A percentile compares a stretch with the other conserved stretches of the same genome.
Conservation (phyloP, 768 basidiomycete genomes). For the Mycena vulgaris region DNA sequence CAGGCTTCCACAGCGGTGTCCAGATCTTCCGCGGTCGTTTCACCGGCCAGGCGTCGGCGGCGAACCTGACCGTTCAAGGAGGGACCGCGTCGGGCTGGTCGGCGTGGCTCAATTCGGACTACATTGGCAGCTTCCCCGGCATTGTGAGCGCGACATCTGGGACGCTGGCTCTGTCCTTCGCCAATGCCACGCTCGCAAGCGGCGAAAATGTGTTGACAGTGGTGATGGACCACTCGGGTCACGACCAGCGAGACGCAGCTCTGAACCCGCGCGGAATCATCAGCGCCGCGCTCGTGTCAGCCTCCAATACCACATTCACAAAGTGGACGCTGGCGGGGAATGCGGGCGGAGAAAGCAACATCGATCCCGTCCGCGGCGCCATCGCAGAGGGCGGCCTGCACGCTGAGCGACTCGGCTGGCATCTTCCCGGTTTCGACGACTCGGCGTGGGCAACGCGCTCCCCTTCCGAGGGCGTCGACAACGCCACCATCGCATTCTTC, state of each 20-base stretch:
- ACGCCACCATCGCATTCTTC: constrained; percentile 67
- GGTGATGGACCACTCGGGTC: constrained; percentile 50
- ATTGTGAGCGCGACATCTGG: constrained; percentile 12
- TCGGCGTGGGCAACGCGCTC: constrained; percentile 42
- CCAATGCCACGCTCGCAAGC: constrained; percentile 4
- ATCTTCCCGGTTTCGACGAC: constrained; percentile 56
- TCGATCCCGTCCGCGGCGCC: constrained; percentile 54
- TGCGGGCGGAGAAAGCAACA: constrained; percentile 60
- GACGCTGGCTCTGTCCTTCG: constrained; percentile 26
- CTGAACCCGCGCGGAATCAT: constrained; percentile 50
- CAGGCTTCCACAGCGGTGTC: constrained; percentile 32
- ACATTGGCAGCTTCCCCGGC: constrained; percentile 43
- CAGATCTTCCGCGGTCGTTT: constrained; percentile 43
- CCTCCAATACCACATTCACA: constrained; percentile 47
- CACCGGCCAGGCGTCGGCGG: constrained; percentile 39
- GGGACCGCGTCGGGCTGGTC: constrained; percentile 48
- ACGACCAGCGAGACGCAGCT: constrained; percentile 43
- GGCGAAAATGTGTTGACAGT: constrained; percentile 34
- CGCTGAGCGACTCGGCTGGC: constrained; percentile 64
- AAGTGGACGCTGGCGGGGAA: constrained; percentile 66
- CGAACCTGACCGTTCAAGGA: constrained; percentile 38
- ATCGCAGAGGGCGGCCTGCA: constrained; percentile 63
- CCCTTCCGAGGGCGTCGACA: constrained; percentile 40
- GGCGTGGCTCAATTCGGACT: constrained; percentile 46
- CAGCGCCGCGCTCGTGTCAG: constrained; percentile 40